Conservation (phyloP, 1,139 yeast species). For the Kurtzmaniella quercitrusa region DNA sequence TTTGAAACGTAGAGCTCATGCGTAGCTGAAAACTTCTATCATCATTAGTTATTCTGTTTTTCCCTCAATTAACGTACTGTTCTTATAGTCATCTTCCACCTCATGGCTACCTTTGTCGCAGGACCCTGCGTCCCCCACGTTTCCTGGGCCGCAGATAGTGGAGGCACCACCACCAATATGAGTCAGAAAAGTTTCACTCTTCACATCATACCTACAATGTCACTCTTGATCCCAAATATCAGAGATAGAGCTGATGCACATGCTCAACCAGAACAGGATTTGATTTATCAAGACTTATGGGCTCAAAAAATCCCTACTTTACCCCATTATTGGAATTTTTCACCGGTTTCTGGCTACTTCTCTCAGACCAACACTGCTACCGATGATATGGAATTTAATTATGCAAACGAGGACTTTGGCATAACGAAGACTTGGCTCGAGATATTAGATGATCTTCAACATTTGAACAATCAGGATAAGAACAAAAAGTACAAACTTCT, state of each 20-base stretch:
- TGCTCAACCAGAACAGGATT: slow-evolving; percentile 30
- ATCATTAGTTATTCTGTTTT: too few species aligned
- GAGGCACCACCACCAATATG: background rate
- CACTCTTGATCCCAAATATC: slow-evolving; percentile 26
- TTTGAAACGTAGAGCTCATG: too few species aligned
- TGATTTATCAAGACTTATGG: slow-evolving; percentile 15
- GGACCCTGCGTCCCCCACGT: background rate
- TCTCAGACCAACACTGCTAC: slow-evolving; percentile 43
- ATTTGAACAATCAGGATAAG: slow-evolving; percentile 25
- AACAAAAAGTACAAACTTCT: slow-evolving; percentile 50
- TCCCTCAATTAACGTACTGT: too few species aligned
- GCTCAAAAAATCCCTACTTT: slow-evolving; percentile 4
- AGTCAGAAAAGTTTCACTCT: background rate
- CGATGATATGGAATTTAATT: slow-evolving; percentile 47
- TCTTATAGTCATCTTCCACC: too few species aligned
- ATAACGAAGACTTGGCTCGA: slow-evolving; percentile 42
- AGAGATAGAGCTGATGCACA: slow-evolving; percentile 36
- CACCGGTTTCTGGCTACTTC: slow-evolving; percentile 46
- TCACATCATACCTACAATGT: slow-evolving; percentile 15
- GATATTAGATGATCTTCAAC: slow-evolving; percentile 25
- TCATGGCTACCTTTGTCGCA: too few species aligned
- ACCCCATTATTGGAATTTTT: slow-evolving; percentile 34
- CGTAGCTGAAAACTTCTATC: too few species aligned
- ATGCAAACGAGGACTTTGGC: slow-evolving; percentile 48
- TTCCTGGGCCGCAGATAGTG: background rate